These are phyloP conservation scores for Corylus americana DNA, from an alignment of 306 rosid species.

Conservation along the genomic window DNA sequence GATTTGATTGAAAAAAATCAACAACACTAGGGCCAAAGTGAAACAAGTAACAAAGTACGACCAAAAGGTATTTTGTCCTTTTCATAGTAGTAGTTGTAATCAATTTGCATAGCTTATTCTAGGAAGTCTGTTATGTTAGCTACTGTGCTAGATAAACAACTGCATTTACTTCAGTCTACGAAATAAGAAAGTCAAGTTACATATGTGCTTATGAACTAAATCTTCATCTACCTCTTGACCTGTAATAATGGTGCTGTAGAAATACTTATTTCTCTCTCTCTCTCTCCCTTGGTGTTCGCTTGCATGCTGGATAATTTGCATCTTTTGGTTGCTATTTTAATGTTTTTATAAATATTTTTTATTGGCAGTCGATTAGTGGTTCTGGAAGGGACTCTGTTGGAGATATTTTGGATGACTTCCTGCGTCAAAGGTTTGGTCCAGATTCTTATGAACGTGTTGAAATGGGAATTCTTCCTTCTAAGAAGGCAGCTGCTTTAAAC, in stretches of 20 bases:
- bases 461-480: constrained; percentile 36
- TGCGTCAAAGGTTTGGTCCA: constrained; percentile 63
- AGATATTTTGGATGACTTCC: constrained; percentile 79
- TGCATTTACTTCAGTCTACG: not conserved
- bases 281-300: not conserved
- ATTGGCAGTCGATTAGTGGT: constrained; percentile 65
- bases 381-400: constrained; percentile 59
- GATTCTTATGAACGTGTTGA: constrained; percentile 82
- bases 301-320: not conserved
- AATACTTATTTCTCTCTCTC: not conserved
- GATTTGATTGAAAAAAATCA: no score
- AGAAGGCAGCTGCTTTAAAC: constrained; percentile 59
- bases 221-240: no score
- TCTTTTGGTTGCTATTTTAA: not conserved
- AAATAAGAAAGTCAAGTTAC: not conserved
- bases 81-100: no score
- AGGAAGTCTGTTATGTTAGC: not conserved
- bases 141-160: not conserved
- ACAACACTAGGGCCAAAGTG: no score
- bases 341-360: constrained; percentile 10
- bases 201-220: not conserved
- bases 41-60: no score
- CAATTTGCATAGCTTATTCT: not conserved
- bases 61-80: no score
- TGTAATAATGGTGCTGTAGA: no score